Percentiles rank a stretch among this genome's conserved stretches.
Evolutionary conservation across 2,329 filamentous ascomycete species (phyloP).

Genomic region (Hypoxylon sp.): DNA sequence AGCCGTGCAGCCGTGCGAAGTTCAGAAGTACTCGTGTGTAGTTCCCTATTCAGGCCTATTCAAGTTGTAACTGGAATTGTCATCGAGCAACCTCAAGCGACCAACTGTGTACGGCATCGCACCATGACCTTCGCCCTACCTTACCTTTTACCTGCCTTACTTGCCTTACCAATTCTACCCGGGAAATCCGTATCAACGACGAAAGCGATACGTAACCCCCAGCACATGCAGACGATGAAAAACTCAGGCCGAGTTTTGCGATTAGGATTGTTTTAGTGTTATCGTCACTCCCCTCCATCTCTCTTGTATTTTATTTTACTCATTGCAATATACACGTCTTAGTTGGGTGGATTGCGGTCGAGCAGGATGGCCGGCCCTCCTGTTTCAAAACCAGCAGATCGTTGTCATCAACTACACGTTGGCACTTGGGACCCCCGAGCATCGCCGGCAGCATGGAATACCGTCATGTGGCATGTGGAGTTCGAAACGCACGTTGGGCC

Average conservation of each 20-base stretch:
- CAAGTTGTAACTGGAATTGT: slow-evolving; percentile 29
- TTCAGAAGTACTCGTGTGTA: slow-evolving; percentile 40
- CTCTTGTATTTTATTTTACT: slow-evolving; percentile 16
- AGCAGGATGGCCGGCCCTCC: slow-evolving; percentile 33
- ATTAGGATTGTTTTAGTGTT: slow-evolving; percentile 33
- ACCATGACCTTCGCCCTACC: slow-evolving; percentile 23
- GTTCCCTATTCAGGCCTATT: slow-evolving; percentile 36
- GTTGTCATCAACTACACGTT: slow-evolving; percentile 39
- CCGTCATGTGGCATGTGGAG: slow-evolving; percentile 43
- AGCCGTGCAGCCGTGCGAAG: slow-evolving; percentile 41
- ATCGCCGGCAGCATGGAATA: slow-evolving; percentile 29
- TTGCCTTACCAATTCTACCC: slow-evolving; percentile 21
- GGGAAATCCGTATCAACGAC: slow-evolving; percentile 35
- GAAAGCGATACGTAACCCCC: slow-evolving; percentile 22
- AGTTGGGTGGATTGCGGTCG: slow-evolving; percentile 29
- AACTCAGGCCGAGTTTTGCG: slow-evolving; percentile 37
- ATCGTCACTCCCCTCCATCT: slow-evolving; percentile 46
- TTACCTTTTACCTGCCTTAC: neutral
- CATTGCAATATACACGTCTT: slow-evolving; percentile 40
- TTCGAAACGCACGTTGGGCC: slow-evolving; percentile 27
- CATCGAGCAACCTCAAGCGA: slow-evolving; percentile 29
- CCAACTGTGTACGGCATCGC: slow-evolving; percentile 29
- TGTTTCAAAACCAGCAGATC: slow-evolving; percentile 46
- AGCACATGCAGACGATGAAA: slow-evolving; percentile 34
- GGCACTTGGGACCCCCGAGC: slow-evolving; percentile 34